Conservation (phyloP, 441 rosid species). For the Isatis lusitanica region DNA sequence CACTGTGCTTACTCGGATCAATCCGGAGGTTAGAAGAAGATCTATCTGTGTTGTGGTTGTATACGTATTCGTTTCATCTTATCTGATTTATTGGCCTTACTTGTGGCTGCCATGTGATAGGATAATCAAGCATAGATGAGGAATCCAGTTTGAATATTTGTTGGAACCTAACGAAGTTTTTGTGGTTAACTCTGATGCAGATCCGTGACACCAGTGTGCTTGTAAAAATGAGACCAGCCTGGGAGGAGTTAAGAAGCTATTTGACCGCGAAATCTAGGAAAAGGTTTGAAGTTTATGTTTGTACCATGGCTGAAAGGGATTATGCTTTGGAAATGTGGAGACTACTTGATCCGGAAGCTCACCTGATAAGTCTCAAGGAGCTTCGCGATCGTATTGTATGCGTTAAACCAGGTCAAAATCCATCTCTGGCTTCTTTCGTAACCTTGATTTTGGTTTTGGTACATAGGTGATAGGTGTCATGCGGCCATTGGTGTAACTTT, state of each 20-base stretch:
- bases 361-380: conserved; percentile 71
- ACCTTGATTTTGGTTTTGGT: background rate
- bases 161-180: conserved; percentile 6
- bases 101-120: conserved; percentile 6
- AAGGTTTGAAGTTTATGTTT: conserved; percentile 93
- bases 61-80: background rate
- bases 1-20: conserved; percentile 81
- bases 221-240: conserved; percentile 91
- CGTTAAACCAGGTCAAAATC: conserved; percentile 81
- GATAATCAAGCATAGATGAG: background rate
- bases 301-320: conserved; percentile 98
- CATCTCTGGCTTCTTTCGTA: conserved; percentile 13
- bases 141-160: background rate
- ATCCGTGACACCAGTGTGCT: conserved; percentile 96
- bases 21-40: conserved; percentile 72
- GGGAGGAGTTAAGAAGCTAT: conserved; percentile 93
- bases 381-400: conserved; percentile 83
- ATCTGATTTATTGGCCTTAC: background rate
- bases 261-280: conserved; percentile 88
- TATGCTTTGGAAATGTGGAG: conserved; percentile 99
- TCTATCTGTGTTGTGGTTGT: conserved; percentile 10
- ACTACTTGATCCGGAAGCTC: conserved; percentile 91
- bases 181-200: conserved; percentile 47
- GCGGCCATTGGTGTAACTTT: no score
- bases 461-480: no score